Evolutionary conservation across 2,329 filamentous ascomycete genomes (phyloP).

Genomic region (Colletotrichum sidae): DNA sequence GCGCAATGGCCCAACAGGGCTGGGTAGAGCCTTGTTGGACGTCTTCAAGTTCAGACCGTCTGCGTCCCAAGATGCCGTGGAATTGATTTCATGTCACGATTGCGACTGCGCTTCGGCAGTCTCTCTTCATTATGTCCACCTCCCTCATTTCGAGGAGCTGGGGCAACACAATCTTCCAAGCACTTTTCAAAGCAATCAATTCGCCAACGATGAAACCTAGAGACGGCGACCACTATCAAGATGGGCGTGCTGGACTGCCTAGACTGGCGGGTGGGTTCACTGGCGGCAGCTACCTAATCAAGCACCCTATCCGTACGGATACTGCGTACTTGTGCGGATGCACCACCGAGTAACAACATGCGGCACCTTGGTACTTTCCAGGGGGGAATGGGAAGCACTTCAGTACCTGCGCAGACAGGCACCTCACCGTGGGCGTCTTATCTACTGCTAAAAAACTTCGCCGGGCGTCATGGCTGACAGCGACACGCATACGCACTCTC

Average conservation of each 20-base stretch:
- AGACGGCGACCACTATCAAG: background rate
- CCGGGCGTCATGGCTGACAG: conserved; percentile 16
- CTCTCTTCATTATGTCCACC: too few species aligned
- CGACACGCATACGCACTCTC: background rate
- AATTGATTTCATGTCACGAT: conserved; percentile 24
- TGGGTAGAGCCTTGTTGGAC: conserved; percentile 22
- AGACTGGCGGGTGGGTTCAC: conserved; percentile 24
- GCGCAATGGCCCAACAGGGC: background rate
- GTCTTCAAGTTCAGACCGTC: conserved; percentile 31
- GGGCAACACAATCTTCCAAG: background rate
- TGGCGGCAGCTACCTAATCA: too few species aligned
- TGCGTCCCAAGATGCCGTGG: conserved; percentile 9
- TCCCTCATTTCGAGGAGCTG: background rate
- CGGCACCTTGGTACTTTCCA: too few species aligned
- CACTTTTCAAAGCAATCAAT: too few species aligned
- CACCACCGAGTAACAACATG: too few species aligned
- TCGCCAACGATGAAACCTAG: background rate
- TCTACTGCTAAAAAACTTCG: background rate
- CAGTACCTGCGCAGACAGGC: too few species aligned
- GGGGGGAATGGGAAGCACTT: too few species aligned
- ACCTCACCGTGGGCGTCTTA: too few species aligned
- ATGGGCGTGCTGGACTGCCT: conserved; percentile 12
- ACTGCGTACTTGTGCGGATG: too few species aligned
- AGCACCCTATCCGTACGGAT: too few species aligned
- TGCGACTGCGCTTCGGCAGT: background rate